These are phyloP conservation scores for Gossypium herbaceum DNA, from an alignment of 345 rosid species.

Conservation along the genomic window DNA sequence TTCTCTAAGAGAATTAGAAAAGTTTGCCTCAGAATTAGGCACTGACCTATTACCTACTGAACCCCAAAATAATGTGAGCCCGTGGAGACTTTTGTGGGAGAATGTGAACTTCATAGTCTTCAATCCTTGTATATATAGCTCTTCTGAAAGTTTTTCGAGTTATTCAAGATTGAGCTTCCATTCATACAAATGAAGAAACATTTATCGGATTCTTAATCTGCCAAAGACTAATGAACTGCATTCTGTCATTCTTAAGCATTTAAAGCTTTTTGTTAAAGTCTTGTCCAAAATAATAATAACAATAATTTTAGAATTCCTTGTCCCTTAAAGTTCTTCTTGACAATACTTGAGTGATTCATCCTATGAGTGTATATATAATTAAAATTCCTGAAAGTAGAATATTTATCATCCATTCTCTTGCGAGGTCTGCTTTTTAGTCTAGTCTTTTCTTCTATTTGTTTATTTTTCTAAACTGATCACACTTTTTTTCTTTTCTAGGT, in stretches of 20 bases:
- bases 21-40: neutral
- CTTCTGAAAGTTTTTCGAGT: neutral
- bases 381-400: neutral
- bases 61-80: neutral
- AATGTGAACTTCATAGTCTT: neutral
- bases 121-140: neutral
- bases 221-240: neutral
- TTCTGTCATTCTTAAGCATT: neutral
- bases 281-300: no score
- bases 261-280: neutral
- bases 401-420: neutral
- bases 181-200: neutral
- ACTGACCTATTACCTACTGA: neutral
- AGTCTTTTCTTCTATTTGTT: slow-evolving; percentile 3
- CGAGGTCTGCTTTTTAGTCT: neutral
- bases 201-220: neutral
- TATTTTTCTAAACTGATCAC: slow-evolving; percentile 14
- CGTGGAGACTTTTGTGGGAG: no score
- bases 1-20: neutral
- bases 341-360: neutral
- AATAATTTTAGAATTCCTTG: no score
- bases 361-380: neutral
- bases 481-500: slow-evolving; percentile 40
- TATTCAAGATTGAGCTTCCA: neutral
- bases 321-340: neutral